Base-by-base conservation (phyloP, 2,329 filamentous ascomycete genomes). In the Exophiala aquamarina region DNA sequence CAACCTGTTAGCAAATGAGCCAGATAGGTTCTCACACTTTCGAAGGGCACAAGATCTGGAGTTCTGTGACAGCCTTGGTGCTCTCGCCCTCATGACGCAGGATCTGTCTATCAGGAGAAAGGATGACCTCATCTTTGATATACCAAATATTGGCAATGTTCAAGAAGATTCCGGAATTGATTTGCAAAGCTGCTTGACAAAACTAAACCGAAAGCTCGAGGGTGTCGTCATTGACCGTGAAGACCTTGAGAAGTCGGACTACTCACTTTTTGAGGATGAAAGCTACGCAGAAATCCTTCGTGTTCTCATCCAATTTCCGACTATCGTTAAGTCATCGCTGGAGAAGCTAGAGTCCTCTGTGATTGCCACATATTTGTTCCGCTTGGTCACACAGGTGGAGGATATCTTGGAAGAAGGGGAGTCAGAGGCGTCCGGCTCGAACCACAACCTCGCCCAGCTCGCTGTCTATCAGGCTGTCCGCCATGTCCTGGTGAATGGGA, bases 31-130 rank as follows among this genome's bases (percentile, higher is more conserved):
- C 68, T 71, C 80, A 41, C 88, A 94, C 66, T 83, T 95, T 18
- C 42, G 14, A 17, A 26, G 15, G 14, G 84, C 83, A 61, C 74
- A 95, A 65, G 89, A 89, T 0, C 80, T 80, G 40, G 78, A 80
- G 26, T 84, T 83, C 4, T 87, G 89, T 49, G 89, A 95, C 68
- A 85, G 79, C 8, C 78, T 95, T 3, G 89, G 89, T 46, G 94
- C 93, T 61, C 87, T 83, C 55, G 84, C 85, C 64, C 89, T 95
- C 61, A 95, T 95, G 88, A 87, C 92, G 10, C 89, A 95, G 68
- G 90, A 95, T 62, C 93, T 95, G 86, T 84, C 79, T 50, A 89
- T 89, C 65, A 95, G 94, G 79, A 80, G 86, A 80, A 83, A 66
- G 53, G 72, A 50, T 1, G 10, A 34, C n/a, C 15, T 86, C 67